phyloP scores from a whole-genome alignment of 2,329 filamentous ascomycete species.

The Fusarium sp. region DNA sequence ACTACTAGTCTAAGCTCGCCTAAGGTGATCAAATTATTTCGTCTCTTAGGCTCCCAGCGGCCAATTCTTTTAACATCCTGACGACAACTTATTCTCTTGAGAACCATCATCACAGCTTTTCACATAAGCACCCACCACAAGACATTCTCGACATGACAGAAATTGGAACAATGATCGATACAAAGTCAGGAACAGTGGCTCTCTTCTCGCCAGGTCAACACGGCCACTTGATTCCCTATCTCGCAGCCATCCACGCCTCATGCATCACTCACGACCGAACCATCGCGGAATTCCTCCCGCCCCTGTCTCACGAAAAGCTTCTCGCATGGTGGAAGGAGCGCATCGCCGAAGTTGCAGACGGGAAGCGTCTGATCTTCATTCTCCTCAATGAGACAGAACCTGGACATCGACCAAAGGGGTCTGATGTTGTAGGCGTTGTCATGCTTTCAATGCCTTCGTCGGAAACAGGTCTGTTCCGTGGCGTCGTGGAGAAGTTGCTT shows the following conservation, averaged over 20 bases:
- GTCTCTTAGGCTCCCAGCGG: no score
- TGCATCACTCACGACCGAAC: constrained; percentile 70
- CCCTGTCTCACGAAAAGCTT: constrained; percentile 67
- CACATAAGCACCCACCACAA: not conserved
- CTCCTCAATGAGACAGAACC: constrained; percentile 56
- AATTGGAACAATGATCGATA: constrained; percentile 50
- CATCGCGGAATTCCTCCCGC: constrained; percentile 70
- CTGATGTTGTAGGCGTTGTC: constrained; percentile 66
- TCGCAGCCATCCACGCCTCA: constrained; percentile 68
- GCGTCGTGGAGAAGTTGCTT: constrained; percentile 68
- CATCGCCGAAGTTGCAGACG: constrained; percentile 60
- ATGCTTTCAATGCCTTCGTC: constrained; percentile 64
- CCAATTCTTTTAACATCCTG: no score
- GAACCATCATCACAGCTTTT: not conserved
- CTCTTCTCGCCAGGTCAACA: constrained; percentile 61
- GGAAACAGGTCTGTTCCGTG: constrained; percentile 69
- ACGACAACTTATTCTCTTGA: not conserved
- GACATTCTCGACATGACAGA: constrained; percentile 46
- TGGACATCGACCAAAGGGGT: constrained; percentile 53
- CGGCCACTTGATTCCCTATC: constrained; percentile 64
- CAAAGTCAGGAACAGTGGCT: constrained; percentile 52
- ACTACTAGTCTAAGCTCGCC: no score
- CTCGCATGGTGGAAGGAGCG: constrained; percentile 67
- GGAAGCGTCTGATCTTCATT: constrained; percentile 64
- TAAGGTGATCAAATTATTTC: no score